Evolutionary conservation across 176 grass and related monocot species (phyloP), one percentile per base, ranked within the genome.

Genomic region (Aegilops speltoides): DNA sequence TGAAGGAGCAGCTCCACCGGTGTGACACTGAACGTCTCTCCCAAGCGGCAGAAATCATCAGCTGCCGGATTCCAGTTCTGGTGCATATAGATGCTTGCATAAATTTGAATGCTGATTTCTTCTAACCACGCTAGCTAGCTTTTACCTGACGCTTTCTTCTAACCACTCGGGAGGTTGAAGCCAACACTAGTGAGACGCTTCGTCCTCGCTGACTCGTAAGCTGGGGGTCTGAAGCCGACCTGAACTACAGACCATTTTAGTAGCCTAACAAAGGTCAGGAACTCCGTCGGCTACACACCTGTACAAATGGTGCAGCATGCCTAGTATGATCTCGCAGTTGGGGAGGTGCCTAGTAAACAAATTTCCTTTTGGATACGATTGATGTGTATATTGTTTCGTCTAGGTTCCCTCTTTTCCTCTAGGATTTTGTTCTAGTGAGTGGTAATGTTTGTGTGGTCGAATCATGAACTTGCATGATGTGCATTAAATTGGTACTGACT

Each of bases 71-170:
- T 76, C 22, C 60, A 61, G 63, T 62, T 69, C 36, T 76, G 67
- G 20, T 73, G 76, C 85, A 84, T 69, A 87, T 70, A 64, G n/a
- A 85, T 81, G 62, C 36, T 62, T 69, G 36, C 19, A 54, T 81
- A 70, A 36, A 82, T 85, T 70, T 52, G 70, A 48, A 68, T 66
- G 70, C 54, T 64, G 40, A 88, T 76, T 77, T 81, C 68, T 32
- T 88, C 82, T 91, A 88, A 88, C 82, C 62, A 76, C 68, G 22
- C 36, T 80, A 91, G 69, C 62, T 85, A 57, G 54, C 19, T 68
- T 48, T 76, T 40, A 17, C 14, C 37, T 81, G 89, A 80, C 69
- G n/a, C n/a, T n/a, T n/a, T n/a, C n/a, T n/a, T n/a, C n/a, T 69
- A 41, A 65, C 62, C 64, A 76, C 54, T 87, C 15, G 64, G 26